Conservation (phyloP, 2,329 filamentous ascomycete genomes). For the Amphichorda felina region DNA sequence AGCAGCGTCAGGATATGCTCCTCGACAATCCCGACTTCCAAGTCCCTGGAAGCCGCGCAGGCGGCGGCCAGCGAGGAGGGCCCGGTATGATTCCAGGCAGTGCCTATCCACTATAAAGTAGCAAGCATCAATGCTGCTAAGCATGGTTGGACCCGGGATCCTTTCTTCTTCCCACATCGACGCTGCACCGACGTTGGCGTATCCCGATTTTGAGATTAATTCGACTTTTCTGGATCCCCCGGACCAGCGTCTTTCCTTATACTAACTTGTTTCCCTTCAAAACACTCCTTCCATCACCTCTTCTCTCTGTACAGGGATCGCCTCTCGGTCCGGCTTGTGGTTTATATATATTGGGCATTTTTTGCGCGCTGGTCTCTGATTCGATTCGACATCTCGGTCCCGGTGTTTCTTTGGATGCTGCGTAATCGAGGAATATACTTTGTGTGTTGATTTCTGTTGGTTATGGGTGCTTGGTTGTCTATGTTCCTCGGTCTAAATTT, state of each 20-base stretch:
- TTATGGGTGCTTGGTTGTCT: no score
- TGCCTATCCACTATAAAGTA: conserved; percentile 31
- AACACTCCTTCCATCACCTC: not conserved
- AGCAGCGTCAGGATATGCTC: conserved; percentile 58
- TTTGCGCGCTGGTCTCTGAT: no score
- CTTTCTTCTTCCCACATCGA: not conserved
- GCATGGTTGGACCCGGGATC: not conserved
- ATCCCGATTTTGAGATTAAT: not conserved
- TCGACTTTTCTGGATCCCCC: not conserved
- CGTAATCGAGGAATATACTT: no score
- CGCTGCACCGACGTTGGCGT: conserved; percentile 1
- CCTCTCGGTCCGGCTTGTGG: not conserved
- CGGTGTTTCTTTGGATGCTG: no score
- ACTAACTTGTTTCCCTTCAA: not conserved
- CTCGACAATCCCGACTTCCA: conserved; percentile 83
- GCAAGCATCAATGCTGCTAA: no score
- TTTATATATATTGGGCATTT: no score
- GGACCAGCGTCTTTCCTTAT: not conserved
- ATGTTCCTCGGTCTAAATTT: no score
- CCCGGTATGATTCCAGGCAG: conserved; percentile 39
- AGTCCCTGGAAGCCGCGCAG: conserved; percentile 37
- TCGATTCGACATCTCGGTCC: no score
- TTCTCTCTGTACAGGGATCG: not conserved
- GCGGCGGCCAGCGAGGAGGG: conserved; percentile 8
- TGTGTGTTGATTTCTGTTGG: no score